Conservation (phyloP, 2,329 filamentous ascomycete genomes). For the Talaromyces sp. region DNA sequence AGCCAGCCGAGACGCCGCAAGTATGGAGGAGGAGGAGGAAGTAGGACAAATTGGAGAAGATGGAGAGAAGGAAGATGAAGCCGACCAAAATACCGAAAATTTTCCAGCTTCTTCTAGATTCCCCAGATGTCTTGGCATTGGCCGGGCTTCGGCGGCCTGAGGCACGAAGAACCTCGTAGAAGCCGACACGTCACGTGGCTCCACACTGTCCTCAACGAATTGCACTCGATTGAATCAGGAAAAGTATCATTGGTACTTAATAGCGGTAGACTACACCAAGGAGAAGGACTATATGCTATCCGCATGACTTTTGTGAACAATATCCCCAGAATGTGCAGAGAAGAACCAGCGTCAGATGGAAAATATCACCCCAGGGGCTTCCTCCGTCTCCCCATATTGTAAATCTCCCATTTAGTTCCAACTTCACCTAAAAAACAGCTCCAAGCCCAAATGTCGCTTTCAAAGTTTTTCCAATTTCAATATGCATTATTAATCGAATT, state of each 20-base stretch:
- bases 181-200: slow-evolving; percentile 35
- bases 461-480: not conserved
- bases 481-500: not conserved
- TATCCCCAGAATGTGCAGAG: not conserved
- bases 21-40: slow-evolving; percentile 22
- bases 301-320: not conserved
- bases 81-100: slow-evolving; percentile 34
- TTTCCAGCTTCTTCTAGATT: slow-evolving; percentile 40
- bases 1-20: slow-evolving; percentile 35
- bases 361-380: not conserved
- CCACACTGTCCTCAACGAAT: not conserved
- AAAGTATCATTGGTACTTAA: not conserved
- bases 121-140: slow-evolving; percentile 41
- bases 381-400: not conserved
- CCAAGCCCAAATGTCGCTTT: not conserved
- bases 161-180: slow-evolving; percentile 39
- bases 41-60: slow-evolving; percentile 28
- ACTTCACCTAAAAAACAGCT: not conserved
- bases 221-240: not conserved
- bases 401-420: not conserved
- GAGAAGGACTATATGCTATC: not conserved
- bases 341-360: not conserved
- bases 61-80: slow-evolving; percentile 26
- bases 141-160: not conserved
- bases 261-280: not conserved